Evolutionary conservation across 768 basidiomycete genomes (phyloP).

Genomic region (Trametes cubensis): DNA sequence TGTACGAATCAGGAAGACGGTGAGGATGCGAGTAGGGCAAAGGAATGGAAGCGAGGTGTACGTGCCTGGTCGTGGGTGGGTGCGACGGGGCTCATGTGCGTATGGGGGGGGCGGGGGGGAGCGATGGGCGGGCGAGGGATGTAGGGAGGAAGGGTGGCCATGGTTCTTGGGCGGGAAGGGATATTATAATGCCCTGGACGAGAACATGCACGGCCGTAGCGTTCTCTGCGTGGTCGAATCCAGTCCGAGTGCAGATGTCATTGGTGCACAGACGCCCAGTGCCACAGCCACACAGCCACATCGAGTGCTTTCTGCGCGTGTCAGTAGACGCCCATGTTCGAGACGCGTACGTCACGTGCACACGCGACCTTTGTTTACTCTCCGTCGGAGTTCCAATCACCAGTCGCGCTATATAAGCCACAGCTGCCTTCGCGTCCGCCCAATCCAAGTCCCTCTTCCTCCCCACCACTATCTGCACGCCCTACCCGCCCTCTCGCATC

Average conservation of each 20-base stretch:
- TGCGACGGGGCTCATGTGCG: slow-evolving; percentile 46
- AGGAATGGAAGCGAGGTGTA: slow-evolving; percentile 23
- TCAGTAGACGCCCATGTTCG: slow-evolving; percentile 17
- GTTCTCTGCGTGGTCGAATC: slow-evolving; percentile 13
- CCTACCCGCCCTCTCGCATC: slow-evolving; percentile 19
- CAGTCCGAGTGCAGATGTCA: background rate
- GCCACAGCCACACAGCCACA: slow-evolving; percentile 5
- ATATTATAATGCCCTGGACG: slow-evolving; percentile 25
- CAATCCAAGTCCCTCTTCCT: slow-evolving; percentile 26
- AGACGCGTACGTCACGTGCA: slow-evolving; percentile 31
- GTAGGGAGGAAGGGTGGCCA: slow-evolving; percentile 37
- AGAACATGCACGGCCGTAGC: slow-evolving; percentile 13
- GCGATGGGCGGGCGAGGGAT: slow-evolving; percentile 38
- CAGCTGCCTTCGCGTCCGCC: slow-evolving; percentile 29
- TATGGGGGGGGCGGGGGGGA: slow-evolving; percentile 32
- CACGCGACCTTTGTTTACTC: slow-evolving; percentile 29
- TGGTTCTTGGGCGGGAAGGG: slow-evolving; percentile 20
- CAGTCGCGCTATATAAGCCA: slow-evolving; percentile 33
- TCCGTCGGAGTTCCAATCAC: slow-evolving; percentile 31
- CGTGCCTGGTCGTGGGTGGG: slow-evolving; percentile 76
- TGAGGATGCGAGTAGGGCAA: slow-evolving; percentile 24
- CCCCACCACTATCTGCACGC: slow-evolving; percentile 31
- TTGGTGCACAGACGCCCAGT: background rate
- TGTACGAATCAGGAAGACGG: slow-evolving; percentile 33
- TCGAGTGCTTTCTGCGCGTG: slow-evolving; percentile 14